phyloP scores from a whole-genome alignment of 2,329 filamentous ascomycete genomes.

The Drechslera avenae region DNA sequence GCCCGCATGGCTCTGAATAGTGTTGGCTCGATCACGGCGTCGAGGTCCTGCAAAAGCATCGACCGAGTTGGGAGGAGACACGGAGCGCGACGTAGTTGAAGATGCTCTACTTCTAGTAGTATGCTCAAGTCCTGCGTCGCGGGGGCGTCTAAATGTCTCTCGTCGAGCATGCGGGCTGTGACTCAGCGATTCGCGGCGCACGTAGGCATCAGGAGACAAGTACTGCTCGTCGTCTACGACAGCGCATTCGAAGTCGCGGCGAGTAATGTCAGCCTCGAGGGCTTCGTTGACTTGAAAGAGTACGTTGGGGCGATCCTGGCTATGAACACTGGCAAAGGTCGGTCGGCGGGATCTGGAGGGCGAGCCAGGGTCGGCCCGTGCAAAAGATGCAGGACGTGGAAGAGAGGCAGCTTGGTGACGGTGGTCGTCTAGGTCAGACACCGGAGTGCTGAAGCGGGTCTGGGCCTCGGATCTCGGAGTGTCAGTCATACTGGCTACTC shows the following conservation, averaged over 20 bases:
- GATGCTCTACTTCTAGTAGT: constrained; percentile 53
- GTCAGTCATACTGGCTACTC: constrained; percentile 55
- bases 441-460: constrained; percentile 72
- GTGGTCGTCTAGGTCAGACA: constrained; percentile 87
- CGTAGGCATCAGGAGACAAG: constrained; percentile 53
- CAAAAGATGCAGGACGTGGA: constrained; percentile 60
- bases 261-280: constrained; percentile 50
- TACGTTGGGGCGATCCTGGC: constrained; percentile 51
- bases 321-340: constrained; percentile 71
- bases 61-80: constrained; percentile 93
- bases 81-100: constrained; percentile 66
- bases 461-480: constrained; percentile 70
- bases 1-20: constrained; percentile 61
- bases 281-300: constrained; percentile 54
- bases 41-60: constrained; percentile 94
- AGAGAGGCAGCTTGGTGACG: constrained; percentile 68
- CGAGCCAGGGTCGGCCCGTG: constrained; percentile 62
- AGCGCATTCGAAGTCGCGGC: constrained; percentile 86
- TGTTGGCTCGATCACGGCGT: constrained; percentile 76
- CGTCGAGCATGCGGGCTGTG: constrained; percentile 50
- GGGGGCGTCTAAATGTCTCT: constrained; percentile 51
- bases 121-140: constrained; percentile 42
- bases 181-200: constrained; percentile 53
- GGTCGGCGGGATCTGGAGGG: constrained; percentile 63
- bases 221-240: constrained; percentile 73